phyloP scores from a whole-genome alignment of 257 asterid genomes.

The Nicotiana knightiana region DNA sequence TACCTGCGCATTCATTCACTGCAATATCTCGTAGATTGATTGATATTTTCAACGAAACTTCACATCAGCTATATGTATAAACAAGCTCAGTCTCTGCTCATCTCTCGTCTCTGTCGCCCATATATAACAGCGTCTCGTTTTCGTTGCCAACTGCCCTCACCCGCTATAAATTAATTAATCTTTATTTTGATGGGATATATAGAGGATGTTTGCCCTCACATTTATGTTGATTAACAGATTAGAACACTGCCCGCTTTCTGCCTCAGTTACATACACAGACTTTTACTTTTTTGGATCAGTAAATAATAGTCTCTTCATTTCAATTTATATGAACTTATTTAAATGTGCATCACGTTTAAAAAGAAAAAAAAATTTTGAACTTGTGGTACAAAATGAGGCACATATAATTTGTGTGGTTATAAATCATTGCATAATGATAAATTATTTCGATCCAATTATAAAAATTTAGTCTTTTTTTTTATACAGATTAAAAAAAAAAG shows the following conservation, averaged over 20 bases:
- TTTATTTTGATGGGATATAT: background rate
- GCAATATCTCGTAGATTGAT: background rate
- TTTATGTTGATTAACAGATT: background rate
- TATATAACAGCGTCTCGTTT: background rate
- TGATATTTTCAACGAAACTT: background rate
- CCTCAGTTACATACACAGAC: background rate
- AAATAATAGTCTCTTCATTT: no score
- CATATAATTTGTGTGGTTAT: no score
- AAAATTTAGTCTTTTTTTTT: no score
- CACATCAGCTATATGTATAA: background rate
- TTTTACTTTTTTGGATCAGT: background rate
- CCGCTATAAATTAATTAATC: background rate
- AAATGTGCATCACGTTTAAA: no score
- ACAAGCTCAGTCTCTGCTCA: background rate
- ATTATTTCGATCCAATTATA: no score
- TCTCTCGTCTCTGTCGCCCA: constrained; percentile 5
- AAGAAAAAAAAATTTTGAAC: no score
- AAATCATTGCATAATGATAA: no score
- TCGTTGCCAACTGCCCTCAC: background rate
- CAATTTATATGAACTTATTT: no score
- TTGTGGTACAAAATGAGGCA: no score
- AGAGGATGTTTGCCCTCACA: constrained; percentile 7
- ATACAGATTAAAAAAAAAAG: no score
- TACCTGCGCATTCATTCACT: background rate
- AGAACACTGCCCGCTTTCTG: background rate